Evolutionary conservation across 495 filamentous ascomycete species (phyloP), one percentile per base, ranked within the genome.

Genomic region (Extremus antarcticus): DNA sequence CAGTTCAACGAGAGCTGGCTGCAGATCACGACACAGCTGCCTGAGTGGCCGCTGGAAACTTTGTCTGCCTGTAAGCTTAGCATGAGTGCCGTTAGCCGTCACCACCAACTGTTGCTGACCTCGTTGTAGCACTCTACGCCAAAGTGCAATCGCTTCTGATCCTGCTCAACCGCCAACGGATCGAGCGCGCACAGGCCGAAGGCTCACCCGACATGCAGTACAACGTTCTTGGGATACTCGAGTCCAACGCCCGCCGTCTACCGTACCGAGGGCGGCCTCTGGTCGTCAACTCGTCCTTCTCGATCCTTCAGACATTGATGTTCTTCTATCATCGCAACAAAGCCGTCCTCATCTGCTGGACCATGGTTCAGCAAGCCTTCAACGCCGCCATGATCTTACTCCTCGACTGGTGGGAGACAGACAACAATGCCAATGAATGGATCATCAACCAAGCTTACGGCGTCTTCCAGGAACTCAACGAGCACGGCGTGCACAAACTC

Each of bases 361-460:
- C 67, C 4, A 70, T 73, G 55, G 70, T 69, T 24, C 73, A 76
- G 50, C 70, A 72, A 62, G 70, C 73, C 11, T 76, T 76, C 64
- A 76, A 76, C 56, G 70, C 73, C 25, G 68, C 66, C 47, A 75
- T 75, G 71, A 71, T 76, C 20, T 52, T 76, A 11, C 54, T 72
- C 11, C 61, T 74, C 22, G 71, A 73, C 50, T 65, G 71, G 43
- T 62, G 74, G 48, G 73, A 75, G 58, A 71, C 70, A 0, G 64
- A 50, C 25, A 47, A 57, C 40, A n/a, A 46, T 9, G 25, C 35
- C 13, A 49, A 62, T 24, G n/a, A 43, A 16, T 47, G 61, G 41
- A 55, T 67, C 21, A 68, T 76, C n/a, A 60, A 74, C 48, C 63
- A 66, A 50, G 68, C 67, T 1, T 73, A 68, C 58, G 65, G 57